Evolutionary conservation across 2,329 filamentous ascomycete genomes (phyloP).

Genomic region (Leptosphaerulina australis): DNA sequence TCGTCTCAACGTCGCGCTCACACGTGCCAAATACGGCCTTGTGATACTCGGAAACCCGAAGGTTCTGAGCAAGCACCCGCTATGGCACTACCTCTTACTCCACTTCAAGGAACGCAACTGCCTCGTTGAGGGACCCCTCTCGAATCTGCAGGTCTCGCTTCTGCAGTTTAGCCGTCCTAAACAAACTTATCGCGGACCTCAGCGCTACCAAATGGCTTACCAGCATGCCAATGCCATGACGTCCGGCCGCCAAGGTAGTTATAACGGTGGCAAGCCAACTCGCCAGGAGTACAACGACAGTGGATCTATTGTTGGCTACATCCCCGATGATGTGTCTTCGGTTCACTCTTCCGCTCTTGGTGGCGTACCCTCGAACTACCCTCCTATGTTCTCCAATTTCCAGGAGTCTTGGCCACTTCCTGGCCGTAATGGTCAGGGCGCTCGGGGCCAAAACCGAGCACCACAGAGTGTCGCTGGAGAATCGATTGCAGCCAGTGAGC

Average conservation of each 20-base stretch:
- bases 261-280: constrained; percentile 56
- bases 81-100: constrained; percentile 93
- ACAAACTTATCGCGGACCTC: constrained; percentile 86
- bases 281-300: constrained; percentile 69
- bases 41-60: constrained; percentile 98
- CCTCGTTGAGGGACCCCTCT: constrained; percentile 91
- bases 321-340: constrained; percentile 95
- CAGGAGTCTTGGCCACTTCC: constrained; percentile 89
- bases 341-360: constrained; percentile 91
- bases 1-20: constrained; percentile 95
- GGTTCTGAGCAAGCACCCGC: constrained; percentile 93
- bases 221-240: constrained; percentile 68
- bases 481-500: constrained; percentile 88
- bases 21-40: constrained; percentile 93
- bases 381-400: constrained; percentile 95
- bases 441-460: constrained; percentile 67
- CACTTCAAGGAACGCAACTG: constrained; percentile 98
- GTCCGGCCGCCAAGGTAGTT: constrained; percentile 50
- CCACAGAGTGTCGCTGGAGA: constrained; percentile 85
- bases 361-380: constrained; percentile 82
- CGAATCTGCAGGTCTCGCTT: constrained; percentile 92
- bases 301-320: constrained; percentile 91
- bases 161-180: constrained; percentile 95
- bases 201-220: constrained; percentile 83
- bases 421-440: constrained; percentile 68